Base-by-base conservation (phyloP, 805 yeast genomes). In the Yamadazyma phyllophila region DNA sequence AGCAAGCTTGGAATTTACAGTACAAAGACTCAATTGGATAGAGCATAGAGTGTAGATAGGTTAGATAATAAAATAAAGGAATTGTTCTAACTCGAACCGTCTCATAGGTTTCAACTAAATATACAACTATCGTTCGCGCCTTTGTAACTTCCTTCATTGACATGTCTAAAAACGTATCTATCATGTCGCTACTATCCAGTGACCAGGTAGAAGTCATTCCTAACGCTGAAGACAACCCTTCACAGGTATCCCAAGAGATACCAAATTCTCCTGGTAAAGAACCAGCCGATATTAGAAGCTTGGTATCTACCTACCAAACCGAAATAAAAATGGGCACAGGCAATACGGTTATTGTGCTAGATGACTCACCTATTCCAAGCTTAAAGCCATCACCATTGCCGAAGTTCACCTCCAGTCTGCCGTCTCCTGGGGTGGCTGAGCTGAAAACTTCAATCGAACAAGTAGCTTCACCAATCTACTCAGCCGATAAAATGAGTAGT, bases 1-100 rank as follows among this genome's bases (percentile, higher is more conserved):
- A 85, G 90, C 26, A 87, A 88, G 61, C 74, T 89, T 46, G 96
- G 96, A 36, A 73, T 77, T 42, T 76, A 79, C 53, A 76, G 79
- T 26, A 84, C 80, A 46, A 79, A 76, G 49, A 67, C 79, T 34
- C 88, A 84, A 57, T 65, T 88, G 37, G 95, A 88, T 58, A 80
- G 85, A 54, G 96, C 91, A 2, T 82, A 60, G 31, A 20, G 24
- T 20, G 24, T 29, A 29, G 31, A 29, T 29, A 29, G 9, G 24
- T 20, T 29, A 29, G 17, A 36, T 36, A 42, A 26, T 34, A n/a
- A n/a, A n/a, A 40, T 9, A 32, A 16, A 39, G 27, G 7, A 12
- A 12, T 9, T 12, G 12, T 33, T n/a, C 15, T 3, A 10, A 33
- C 6, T 6, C 24, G 24, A 20, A 20, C 24, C 24, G 24, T 20